Conservation (phyloP, 352 stramenopile species). For the Phytophthora cajani region DNA sequence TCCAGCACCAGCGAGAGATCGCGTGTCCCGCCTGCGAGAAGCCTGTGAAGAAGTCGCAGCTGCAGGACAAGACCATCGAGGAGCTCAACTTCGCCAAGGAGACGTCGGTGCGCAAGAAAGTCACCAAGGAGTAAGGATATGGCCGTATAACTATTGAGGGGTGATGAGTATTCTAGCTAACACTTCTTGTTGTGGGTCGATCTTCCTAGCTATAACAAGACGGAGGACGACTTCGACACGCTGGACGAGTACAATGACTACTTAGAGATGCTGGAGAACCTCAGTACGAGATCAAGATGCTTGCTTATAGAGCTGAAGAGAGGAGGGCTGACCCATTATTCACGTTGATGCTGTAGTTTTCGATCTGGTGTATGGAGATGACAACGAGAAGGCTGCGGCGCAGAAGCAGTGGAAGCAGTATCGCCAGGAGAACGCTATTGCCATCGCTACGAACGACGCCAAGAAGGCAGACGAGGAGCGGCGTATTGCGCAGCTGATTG, state of each 20-base stretch:
- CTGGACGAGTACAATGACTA: slow-evolving; percentile 90
- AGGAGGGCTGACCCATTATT: slow-evolving; percentile 11
- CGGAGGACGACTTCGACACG: slow-evolving; percentile 88
- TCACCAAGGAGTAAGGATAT: slow-evolving; percentile 73
- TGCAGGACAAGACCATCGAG: slow-evolving; percentile 90
- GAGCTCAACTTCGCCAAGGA: slow-evolving; percentile 90
- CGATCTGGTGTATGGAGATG: slow-evolving; percentile 83
- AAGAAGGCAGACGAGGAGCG: slow-evolving; percentile 89
- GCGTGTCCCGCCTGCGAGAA: slow-evolving; percentile 81
- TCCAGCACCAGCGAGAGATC: slow-evolving; percentile 89
- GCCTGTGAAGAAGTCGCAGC: slow-evolving; percentile 88
- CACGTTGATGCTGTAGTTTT: slow-evolving; percentile 59
- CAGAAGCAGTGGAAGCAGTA: slow-evolving; percentile 91
- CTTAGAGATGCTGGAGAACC: slow-evolving; percentile 83
- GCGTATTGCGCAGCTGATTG: slow-evolving; percentile 84
- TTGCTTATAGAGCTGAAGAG: background rate
- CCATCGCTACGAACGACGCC: slow-evolving; percentile 85
- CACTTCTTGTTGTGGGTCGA: background rate
- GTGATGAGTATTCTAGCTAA: background rate
- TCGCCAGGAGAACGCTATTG: slow-evolving; percentile 79
- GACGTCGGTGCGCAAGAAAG: slow-evolving; percentile 87
- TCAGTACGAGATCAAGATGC: slow-evolving; percentile 55
- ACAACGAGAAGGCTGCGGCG: slow-evolving; percentile 68
- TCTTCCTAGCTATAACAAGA: slow-evolving; percentile 84
- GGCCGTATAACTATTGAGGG: slow-evolving; percentile 19